phyloP scores from a whole-genome alignment of 2,329 filamentous ascomycete species.

The Cadophora sp. region DNA sequence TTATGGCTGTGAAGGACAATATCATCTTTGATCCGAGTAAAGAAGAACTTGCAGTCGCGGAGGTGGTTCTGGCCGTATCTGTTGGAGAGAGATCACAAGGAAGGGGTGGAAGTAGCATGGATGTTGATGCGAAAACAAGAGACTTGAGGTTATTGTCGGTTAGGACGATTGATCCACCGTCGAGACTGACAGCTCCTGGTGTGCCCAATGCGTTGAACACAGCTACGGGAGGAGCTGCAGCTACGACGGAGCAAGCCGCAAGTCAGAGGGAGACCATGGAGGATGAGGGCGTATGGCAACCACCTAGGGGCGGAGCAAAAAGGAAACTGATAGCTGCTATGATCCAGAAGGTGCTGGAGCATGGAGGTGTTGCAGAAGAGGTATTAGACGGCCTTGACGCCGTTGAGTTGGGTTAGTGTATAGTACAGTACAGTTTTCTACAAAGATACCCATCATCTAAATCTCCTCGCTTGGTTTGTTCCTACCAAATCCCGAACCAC shows the following conservation, averaged over 20 bases:
- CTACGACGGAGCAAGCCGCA: conserved; percentile 50
- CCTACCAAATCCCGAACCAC: conserved; percentile 82
- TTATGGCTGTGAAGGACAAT: conserved; percentile 84
- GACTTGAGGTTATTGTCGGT: conserved; percentile 70
- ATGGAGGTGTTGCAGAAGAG: conserved; percentile 83
- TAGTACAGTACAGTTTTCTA: conserved; percentile 31
- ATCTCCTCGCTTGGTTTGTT: conserved; percentile 18
- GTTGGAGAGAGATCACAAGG: conserved; percentile 58
- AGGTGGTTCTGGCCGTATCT: conserved; percentile 86
- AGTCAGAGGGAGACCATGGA: conserved; percentile 59
- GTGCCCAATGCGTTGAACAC: conserved; percentile 69
- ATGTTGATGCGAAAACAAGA: conserved; percentile 43
- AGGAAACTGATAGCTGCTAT: conserved; percentile 75
- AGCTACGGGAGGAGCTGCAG: conserved; percentile 51
- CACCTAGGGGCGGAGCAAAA: conserved; percentile 83
- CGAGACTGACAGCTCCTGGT: conserved; percentile 73
- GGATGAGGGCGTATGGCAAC: conserved; percentile 81
- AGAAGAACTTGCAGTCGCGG: conserved; percentile 92
- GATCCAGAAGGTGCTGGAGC: conserved; percentile 77
- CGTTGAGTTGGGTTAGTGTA: conserved; percentile 71
- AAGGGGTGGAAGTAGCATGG: conserved; percentile 48
- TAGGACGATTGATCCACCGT: conserved; percentile 77
- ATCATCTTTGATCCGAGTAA: conserved; percentile 92
- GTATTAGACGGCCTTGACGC: conserved; percentile 81
- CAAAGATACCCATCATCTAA: conserved; percentile 29